These are phyloP conservation scores for Leishmania gerbilli DNA, from an alignment of 208 protist species.

Conservation along the genomic window DNA sequence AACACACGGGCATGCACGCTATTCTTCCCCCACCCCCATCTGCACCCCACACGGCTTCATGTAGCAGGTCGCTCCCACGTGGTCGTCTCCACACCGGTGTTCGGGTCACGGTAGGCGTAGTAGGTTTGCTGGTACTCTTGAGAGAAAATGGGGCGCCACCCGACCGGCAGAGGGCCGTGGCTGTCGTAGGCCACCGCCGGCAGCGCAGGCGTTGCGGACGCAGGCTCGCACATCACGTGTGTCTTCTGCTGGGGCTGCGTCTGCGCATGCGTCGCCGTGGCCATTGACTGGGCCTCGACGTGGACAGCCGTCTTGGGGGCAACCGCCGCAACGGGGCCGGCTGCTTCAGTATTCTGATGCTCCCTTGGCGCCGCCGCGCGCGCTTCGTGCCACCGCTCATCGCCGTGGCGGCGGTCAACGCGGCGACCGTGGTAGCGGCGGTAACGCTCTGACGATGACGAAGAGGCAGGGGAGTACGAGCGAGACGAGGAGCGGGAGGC, in stretches of 20 bases:
- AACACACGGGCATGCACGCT: neutral
- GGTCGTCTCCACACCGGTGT: constrained; percentile 57
- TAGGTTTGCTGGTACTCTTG: constrained; percentile 70
- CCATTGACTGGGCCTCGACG: neutral
- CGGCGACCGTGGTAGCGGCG: neutral
- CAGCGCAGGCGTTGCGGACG: neutral
- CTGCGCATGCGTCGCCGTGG: neutral
- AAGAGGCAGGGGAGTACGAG: constrained; percentile 7
- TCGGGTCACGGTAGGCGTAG: constrained; percentile 66
- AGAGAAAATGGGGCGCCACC: constrained; percentile 71
- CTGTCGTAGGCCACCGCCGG: constrained; percentile 22
- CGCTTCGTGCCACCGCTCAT: neutral
- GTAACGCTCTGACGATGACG: constrained; percentile 10
- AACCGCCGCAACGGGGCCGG: neutral
- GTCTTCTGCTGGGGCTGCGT: neutral
- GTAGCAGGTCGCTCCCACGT: constrained; percentile 53
- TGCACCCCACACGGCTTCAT: neutral
- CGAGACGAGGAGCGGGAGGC: constrained; percentile 1
- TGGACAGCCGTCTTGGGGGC: neutral
- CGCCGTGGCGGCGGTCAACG: neutral
- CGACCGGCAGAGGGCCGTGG: constrained; percentile 41
- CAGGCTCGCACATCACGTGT: neutral
- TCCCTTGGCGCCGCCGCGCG: neutral
- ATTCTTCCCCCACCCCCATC: neutral
- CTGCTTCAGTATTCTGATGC: neutral